Evolutionary conservation across 2,329 filamentous ascomycete genomes (phyloP).

Genomic region (Didymosphaeria variabile): DNA sequence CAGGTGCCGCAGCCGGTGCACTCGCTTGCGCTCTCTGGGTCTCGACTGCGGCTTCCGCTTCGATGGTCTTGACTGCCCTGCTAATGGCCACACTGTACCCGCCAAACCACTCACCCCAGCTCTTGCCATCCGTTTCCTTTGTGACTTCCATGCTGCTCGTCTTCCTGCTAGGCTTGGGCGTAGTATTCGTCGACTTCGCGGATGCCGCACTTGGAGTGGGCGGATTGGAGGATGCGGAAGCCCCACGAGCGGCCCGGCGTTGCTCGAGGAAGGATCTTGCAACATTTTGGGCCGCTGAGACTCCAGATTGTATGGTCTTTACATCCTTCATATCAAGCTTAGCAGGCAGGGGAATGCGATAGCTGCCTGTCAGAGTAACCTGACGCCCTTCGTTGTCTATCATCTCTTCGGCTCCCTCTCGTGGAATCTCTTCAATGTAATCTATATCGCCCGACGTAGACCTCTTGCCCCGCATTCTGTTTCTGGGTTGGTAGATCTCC

Average conservation of each 20-base stretch:
- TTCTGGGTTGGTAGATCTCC: conserved; percentile 31
- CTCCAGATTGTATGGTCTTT: conserved; percentile 45
- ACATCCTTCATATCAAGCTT: conserved; percentile 45
- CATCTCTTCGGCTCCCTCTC: conserved; percentile 15
- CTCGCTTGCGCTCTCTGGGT: conserved; percentile 25
- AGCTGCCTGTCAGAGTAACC: conserved; percentile 46
- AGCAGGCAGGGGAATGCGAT: conserved; percentile 47
- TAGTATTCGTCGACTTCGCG: conserved; percentile 17
- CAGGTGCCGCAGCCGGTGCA: conserved; percentile 11
- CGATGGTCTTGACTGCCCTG: conserved; percentile 47
- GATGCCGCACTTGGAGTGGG: conserved; percentile 7
- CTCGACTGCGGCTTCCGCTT: conserved; percentile 48
- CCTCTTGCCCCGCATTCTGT: conserved; percentile 15
- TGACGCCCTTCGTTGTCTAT: conserved; percentile 30
- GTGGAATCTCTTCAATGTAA: conserved; percentile 41
- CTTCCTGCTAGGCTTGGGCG: conserved; percentile 19
- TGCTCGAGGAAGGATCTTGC: conserved; percentile 45
- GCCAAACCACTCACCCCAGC: conserved; percentile 51
- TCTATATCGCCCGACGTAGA: conserved; percentile 23
- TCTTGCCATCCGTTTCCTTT: conserved; percentile 30
- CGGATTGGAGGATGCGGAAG: background rate
- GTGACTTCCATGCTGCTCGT: conserved; percentile 23
- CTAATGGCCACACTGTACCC: conserved; percentile 50
- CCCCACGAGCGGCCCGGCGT: conserved; percentile 25
- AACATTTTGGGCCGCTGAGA: conserved; percentile 45